Percentiles rank a stretch among this genome's conserved stretches.
Evolutionary conservation across 2,329 filamentous ascomycete species (phyloP).

Genomic region (Exserohilum turcica): DNA sequence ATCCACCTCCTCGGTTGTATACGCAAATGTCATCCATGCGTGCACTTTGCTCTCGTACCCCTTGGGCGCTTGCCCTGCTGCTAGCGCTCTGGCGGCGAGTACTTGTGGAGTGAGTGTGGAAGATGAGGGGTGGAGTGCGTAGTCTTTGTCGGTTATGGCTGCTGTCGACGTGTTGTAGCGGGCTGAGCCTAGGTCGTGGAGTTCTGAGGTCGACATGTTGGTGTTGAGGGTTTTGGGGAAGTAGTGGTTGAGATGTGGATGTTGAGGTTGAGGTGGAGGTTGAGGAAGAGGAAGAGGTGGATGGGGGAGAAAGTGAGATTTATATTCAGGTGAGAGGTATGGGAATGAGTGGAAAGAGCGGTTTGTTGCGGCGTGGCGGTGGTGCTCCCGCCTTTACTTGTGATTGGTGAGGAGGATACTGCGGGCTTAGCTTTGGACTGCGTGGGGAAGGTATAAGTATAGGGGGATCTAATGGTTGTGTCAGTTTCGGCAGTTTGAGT

Average conservation of each 20-base stretch:
- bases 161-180: constrained; percentile 42
- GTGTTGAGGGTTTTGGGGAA: neutral
- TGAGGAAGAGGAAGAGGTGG: neutral
- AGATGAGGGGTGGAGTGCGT: constrained; percentile 16
- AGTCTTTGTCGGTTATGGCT: constrained; percentile 37
- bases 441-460: too few species aligned
- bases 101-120: constrained; percentile 3
- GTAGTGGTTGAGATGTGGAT: neutral
- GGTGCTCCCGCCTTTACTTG: neutral
- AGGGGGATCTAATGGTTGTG: too few species aligned
- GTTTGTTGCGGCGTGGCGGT: too few species aligned
- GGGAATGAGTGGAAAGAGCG: neutral
- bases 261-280: neutral
- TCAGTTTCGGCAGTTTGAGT: too few species aligned
- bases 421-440: too few species aligned
- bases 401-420: too few species aligned
- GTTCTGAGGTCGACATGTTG: constrained; percentile 27
- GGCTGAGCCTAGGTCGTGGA: constrained; percentile 35
- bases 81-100: constrained; percentile 25
- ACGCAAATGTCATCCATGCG: constrained; percentile 38
- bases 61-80: constrained; percentile 28
- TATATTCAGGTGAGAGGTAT: neutral
- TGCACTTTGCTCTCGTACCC: constrained; percentile 36
- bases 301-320: neutral
- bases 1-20: constrained; percentile 31